A percentile compares a stretch with the other conserved stretches of the same genome.
phyloP scores from a whole-genome alignment of 2,329 filamentous ascomycete genomes.

The Dissoconium aciculare region DNA sequence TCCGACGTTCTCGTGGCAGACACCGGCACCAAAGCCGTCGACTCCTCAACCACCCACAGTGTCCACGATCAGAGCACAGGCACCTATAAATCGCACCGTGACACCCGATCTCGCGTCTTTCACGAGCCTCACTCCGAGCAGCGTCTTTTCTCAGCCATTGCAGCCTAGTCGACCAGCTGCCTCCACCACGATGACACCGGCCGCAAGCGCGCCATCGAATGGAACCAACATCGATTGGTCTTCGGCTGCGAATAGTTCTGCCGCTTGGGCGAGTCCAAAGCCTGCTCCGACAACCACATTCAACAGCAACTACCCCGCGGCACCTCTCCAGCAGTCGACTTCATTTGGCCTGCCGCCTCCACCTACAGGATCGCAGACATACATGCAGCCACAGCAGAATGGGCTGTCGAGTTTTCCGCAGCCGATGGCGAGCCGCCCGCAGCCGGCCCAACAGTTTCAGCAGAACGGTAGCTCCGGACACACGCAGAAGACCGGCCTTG shows the following conservation, averaged over 20 bases:
- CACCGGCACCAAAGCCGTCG: conserved; percentile 8
- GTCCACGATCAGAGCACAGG: conserved; percentile 9
- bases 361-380: conserved; percentile 22
- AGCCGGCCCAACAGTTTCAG: conserved; percentile 14
- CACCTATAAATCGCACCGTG: conserved; percentile 16
- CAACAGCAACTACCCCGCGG: conserved; percentile 6
- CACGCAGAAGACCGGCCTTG: conserved; percentile 33
- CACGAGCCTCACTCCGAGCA: conserved; percentile 23
- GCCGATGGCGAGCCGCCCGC: conserved; percentile 19
- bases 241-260: conserved; percentile 19
- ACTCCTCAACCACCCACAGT: conserved; percentile 5
- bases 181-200: conserved; percentile 17
- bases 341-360: conserved; percentile 18
- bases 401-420: conserved; percentile 24
- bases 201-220: conserved; percentile 11
- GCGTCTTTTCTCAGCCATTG: conserved; percentile 26
- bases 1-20: conserved; percentile 34
- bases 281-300: conserved; percentile 4
- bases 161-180: conserved; percentile 21
- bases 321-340: conserved; percentile 3
- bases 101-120: conserved; percentile 25
- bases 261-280: conserved; percentile 6
- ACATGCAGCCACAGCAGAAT: conserved; percentile 27
- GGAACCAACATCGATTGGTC: conserved; percentile 40
- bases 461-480: conserved; percentile 14